Base-by-base conservation (phyloP, 106 monocot species). In the Acorus calamus region DNA sequence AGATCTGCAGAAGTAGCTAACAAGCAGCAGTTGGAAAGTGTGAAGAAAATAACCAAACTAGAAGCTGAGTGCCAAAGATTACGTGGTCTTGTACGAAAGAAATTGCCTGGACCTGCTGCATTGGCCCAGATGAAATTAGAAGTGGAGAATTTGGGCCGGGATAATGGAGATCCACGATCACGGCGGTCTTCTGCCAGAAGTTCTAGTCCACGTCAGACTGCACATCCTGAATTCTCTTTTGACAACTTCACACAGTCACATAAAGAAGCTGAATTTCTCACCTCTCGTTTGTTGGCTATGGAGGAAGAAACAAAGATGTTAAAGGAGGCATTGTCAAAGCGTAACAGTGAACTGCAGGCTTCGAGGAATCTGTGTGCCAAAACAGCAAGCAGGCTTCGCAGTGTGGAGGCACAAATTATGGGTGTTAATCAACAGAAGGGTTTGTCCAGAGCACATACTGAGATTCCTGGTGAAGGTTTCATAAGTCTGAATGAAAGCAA, bases 261-360 rank as follows among this genome's bases (percentile, higher is more conserved):
- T 46, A 92, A 83, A 68, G 98, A 99, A 69, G 88, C 81, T 78
- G 98, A 88, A 69, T 79, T 99, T 81, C 85, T 99, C 14, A 83
- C 85, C 61, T 57, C 69, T 14, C 87, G 88, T 57, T 66, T 88
- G 61, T 57, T 99, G 49, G 50, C 74, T 28, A 88, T 76, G 77
- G 98, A 99, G 60, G 88, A 92, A 75, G 98, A 99, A 77, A 92
- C 82, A 54, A 99, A 92, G 70, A 83, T 92, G 83, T 61, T 99
- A 53, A 92, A 88, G 71, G 98, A 88, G 77, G 98, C 88, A 4
- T 74, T 99, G 74, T 75, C 88, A 51, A 88, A 88, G 62, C 72
- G 85, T 44, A 99, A 92, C 54, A 84, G 71, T 44, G 98, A 99
- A 47, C 74, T 99, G 8, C 98, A 88, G 60, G 77, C 77, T 47